Base-by-base conservation (phyloP, 352 stramenopile species). In the Globisporangium carolinianum region DNA sequence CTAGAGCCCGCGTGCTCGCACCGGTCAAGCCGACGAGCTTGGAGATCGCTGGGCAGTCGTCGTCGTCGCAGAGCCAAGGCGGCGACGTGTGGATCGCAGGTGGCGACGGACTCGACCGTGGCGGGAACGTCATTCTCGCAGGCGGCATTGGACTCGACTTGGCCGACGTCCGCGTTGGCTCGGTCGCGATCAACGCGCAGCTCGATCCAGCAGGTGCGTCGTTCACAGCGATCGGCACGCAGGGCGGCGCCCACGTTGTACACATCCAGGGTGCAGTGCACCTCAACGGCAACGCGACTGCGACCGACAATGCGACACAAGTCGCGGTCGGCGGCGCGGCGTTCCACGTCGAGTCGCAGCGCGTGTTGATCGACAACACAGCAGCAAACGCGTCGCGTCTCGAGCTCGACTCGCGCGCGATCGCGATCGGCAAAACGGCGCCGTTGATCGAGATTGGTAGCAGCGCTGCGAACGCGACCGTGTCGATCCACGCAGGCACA, bases 141-240 rank as follows among this genome's bases (percentile, higher is more conserved):
- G 76, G 77, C 48, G 82, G 82, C 5, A 45, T 73, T 53, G 65
- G 62, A 14, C 60, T 62, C 1, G 65, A 72, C 9, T 58, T 60
- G 4, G 55, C 68, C 11, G 66, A 69, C 1, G 39, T 51, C 36
- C 50, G 58, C 53, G 67, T 71, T 6, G 80, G 77, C 39, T 71
- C 71, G 4, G 67, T 91, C 1, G 55, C 63, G 24, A 78, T 91
- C 56, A 91, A 91, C 49, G 68, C 80, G 14, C 65, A 73, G 4
- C 62, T 90, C 17, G 66, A 80, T 1, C 55, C 67, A 6, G 53
- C 66, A 3, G 69, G 58, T 1, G 60, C 57, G n/a, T 90, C 80
- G 6, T 38, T 69, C 32, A 91, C 78, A 0, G 75, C 83, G 53
- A 87, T 91, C 41, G 80, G 80, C 39, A 80, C 72, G 4, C 68